Base-by-base conservation (phyloP, 2,329 filamentous ascomycete genomes). In the Nigrospora sphaerica region DNA sequence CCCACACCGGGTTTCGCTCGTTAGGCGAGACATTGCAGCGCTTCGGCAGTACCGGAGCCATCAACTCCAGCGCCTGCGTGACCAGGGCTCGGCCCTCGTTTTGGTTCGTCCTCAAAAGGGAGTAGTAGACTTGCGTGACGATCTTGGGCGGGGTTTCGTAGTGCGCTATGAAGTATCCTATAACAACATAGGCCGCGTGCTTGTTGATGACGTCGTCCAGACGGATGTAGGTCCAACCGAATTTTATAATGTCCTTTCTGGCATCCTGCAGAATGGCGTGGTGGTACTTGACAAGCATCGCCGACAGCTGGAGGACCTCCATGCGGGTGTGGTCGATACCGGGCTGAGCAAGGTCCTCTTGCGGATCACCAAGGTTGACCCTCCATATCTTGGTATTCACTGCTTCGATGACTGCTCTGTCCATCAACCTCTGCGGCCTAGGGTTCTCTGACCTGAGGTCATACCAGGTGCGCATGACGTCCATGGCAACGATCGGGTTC, bases 141-240 rank as follows among this genome's bases (percentile, higher is more conserved):
- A 98, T 97, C 75, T 97, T 98, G 12, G 88, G 78, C 0, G 93
- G 95, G 0, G 93, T 97, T 57, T 98, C 95, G 61, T 95, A 98
- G 53, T 95, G 87, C 1, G 89, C 88, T 57, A 98, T 96, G 70
- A 98, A 98, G 66, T 96, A 98, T 3, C 88, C 90, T 50, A 98
- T 95, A 6, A 98, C 82, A 6, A 96, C 92, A 58, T 98, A 98
- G 3, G 93, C 91, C 1, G 92, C 93, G 63, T 97, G 93, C 66
- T 98, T 98, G 73, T 97, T 98, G 71, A 98, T 95, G 47, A 95
- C 88, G 64, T 99, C 93, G 60, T 99, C 95, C n/a, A 98, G 78
- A 19, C 88, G 83, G 58, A 98, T 98, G 62, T 95, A 97, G 16
- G 91, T 95, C 93, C 93, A 99, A 3, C 90, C 91, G 66, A 97